Percentiles rank a stretch among this genome's conserved stretches.
Conservation (phyloP, 2,329 filamentous ascomycete species). For the Diaporthe amygdali region DNA sequence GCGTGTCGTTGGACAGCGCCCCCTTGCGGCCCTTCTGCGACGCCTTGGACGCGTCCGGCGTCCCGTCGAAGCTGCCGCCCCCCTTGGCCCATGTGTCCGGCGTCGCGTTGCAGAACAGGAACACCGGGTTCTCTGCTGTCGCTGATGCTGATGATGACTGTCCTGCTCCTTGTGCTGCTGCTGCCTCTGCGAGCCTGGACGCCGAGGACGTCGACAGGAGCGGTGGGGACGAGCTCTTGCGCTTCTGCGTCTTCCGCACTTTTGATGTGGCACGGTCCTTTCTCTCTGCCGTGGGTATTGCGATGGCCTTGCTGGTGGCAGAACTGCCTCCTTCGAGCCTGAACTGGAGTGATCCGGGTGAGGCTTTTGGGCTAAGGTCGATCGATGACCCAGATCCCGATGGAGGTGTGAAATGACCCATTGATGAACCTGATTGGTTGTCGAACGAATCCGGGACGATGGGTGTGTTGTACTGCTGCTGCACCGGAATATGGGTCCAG, state of each 20-base stretch:
- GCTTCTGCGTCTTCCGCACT: slow-evolving; percentile 34
- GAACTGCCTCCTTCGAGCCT: slow-evolving; percentile 29
- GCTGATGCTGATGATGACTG: neutral
- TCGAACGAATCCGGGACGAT: slow-evolving; percentile 42
- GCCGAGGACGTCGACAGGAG: slow-evolving; percentile 17
- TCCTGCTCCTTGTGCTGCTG: slow-evolving; percentile 20
- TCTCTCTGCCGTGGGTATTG: neutral
- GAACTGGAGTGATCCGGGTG: slow-evolving; percentile 31
- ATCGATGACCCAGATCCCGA: slow-evolving; percentile 20
- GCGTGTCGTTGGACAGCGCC: slow-evolving; percentile 57
- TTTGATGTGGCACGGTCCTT: slow-evolving; percentile 5
- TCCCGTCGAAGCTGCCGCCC: slow-evolving; percentile 57
- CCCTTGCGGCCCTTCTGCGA: slow-evolving; percentile 63
- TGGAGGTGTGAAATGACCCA: neutral
- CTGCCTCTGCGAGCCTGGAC: slow-evolving; percentile 5
- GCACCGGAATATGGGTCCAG: slow-evolving; percentile 39
- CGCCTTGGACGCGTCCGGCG: slow-evolving; percentile 53
- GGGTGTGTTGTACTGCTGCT: neutral
- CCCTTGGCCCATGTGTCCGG: slow-evolving; percentile 41
- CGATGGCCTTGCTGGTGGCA: neutral
- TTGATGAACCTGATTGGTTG: slow-evolving; percentile 32
- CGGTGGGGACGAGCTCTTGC: slow-evolving; percentile 41
- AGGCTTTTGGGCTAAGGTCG: slow-evolving; percentile 27
- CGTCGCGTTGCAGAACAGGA: slow-evolving; percentile 54
- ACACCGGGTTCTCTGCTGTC: slow-evolving; percentile 54